Evolutionary conservation across 768 basidiomycete species (phyloP), one percentile per base, ranked within the genome.

Genomic region (Mrakia hoshinonis): DNA sequence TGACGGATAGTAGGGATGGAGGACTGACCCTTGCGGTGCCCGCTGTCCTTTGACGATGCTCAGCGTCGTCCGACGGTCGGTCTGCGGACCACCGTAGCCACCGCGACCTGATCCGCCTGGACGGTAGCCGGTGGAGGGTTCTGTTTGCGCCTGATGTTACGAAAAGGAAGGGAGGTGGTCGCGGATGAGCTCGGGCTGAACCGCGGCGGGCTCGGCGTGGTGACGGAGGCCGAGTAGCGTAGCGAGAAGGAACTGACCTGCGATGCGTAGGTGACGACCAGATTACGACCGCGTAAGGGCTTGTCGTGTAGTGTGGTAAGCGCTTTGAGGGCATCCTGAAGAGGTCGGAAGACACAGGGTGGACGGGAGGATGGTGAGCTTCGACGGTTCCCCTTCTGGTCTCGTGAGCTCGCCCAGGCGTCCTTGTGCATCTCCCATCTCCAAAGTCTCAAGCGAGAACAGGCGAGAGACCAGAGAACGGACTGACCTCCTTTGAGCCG

Each of bases 181-280:
- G 29, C 6, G 10, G 36, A 31, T 20, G 58, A n/a, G 68, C 13
- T 31, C 2, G 24, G 7, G 22, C 26, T 34, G 61, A 43, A 18
- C 9, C 7, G 24, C 4, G 48, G 43, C 20, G 13, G 54, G 49
- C 20, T 15, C 31, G 49, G 46, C n/a, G 47, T 7, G 43, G 10
- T 38, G 20, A 47, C 1, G 71, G 51, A 60, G n/a, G 58, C 34
- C 20, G 6, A 22, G 39, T 1, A 46, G 43, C n/a, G n/a, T n/a
- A 29, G 60, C 1, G 36, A 51, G 62, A 66, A 15, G 58, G 4
- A 11, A 60, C 77, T 69, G 67, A 83, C 93, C 78, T 95, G 91
- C 70, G 93, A 88, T 1, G 95, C 95, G 78, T 86, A 87, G 0
- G 93, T 95, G n/a, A 98, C 92, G 22, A 88, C 84, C 54, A 97